Base-by-base conservation (phyloP, 345 rosid genomes). In the Hypericum androsaemum region DNA sequence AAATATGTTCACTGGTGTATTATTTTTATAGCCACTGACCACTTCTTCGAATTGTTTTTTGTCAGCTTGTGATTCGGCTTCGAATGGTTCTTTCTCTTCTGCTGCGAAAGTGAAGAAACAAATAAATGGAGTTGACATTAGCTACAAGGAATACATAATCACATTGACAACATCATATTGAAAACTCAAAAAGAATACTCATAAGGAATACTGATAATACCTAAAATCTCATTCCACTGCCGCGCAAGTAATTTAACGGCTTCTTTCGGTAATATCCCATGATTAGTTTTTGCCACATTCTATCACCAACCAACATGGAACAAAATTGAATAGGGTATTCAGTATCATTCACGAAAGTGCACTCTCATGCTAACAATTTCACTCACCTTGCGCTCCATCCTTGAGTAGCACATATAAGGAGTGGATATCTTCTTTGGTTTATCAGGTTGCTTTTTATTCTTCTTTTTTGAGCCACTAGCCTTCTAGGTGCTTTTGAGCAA, bases 401-500 rank as follows among this genome's bases (percentile, higher is more conserved):
- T 85, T n/a, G 85, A 74, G 70, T 78, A 89, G 76, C 56, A 79
- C 71, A 81, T 71, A 75, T 70, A 89, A 59, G 83, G 83, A 62
- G 88, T 64, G 78, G 73, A 56, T 0, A 97, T 86, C 65, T 79
- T 71, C 68, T 88, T 88, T 28, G 98, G 95, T 42, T 95, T 95
- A 62, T 88, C 88, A 6, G 98, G 97, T 74, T 92, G 97, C 68
- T 92, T 92, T 72, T 88, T 84, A 82, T 74, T 85, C 60, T 88
- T 87, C 64, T n/a, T n/a, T n/a, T 80, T 88, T n/a, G n/a, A n/a
- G n/a, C n/a, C n/a, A n/a, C n/a, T n/a, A n/a, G n/a, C n/a, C n/a
- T n/a, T n/a, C n/a, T n/a, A n/a, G n/a, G n/a, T n/a, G n/a, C n/a
- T n/a, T n/a, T n/a, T n/a, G n/a, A n/a, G n/a, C n/a, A n/a, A n/a